Conservation (phyloP, 2,329 filamentous ascomycete genomes). For the Hymenoscyphus occultus region DNA sequence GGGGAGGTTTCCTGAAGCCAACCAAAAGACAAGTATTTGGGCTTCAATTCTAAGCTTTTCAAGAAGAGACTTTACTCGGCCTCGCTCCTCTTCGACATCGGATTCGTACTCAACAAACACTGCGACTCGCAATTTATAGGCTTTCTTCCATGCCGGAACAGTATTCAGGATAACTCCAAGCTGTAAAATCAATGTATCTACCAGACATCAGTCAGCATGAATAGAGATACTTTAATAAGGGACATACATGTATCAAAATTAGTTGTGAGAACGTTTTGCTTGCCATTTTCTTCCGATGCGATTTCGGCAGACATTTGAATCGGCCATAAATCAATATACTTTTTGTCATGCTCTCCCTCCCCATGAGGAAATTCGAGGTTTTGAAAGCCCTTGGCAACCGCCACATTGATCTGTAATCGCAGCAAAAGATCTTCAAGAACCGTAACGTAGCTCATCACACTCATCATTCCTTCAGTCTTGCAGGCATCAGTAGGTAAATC, state of each 20-base stretch:
- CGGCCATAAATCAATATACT: constrained; percentile 84
- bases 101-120: constrained; percentile 89
- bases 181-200: constrained; percentile 76
- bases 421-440: constrained; percentile 79
- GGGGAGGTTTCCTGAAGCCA: constrained; percentile 68
- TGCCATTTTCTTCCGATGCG: constrained; percentile 60
- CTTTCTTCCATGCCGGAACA: constrained; percentile 74
- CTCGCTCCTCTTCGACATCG: constrained; percentile 76
- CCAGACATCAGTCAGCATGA: constrained; percentile 16
- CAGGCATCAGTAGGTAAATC: constrained; percentile 68
- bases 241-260: constrained; percentile 84
- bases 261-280: constrained; percentile 69
- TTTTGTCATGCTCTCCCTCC: constrained; percentile 58
- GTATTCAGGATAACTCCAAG: constrained; percentile 81
- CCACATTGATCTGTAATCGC: constrained; percentile 77
- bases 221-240: neutral
- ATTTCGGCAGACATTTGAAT: constrained; percentile 92
- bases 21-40: constrained; percentile 75
- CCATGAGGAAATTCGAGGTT: constrained; percentile 67
- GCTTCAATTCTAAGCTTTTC: constrained; percentile 81
- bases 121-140: constrained; percentile 70
- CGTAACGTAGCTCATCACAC: constrained; percentile 72
- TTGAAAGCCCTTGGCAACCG: constrained; percentile 78
- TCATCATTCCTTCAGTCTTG: constrained; percentile 65
- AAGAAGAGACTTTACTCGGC: constrained; percentile 68